Evolutionary conservation across 768 basidiomycete genomes (phyloP), one percentile per base, ranked within the genome.

Genomic region (Termitomyces sp.): DNA sequence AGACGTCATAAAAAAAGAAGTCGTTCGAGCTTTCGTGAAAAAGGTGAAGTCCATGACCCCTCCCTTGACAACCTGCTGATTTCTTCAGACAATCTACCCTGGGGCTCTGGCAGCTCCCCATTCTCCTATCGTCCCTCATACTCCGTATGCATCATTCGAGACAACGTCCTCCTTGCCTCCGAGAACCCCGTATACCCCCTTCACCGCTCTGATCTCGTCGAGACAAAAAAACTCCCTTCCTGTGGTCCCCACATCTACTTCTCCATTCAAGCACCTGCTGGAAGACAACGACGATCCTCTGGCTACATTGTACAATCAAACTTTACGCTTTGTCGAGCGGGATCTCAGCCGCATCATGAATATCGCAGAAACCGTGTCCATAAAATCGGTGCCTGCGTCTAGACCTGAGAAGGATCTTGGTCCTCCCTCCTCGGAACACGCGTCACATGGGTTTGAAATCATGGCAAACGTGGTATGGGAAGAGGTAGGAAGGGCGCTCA

Each of bases 401-500:
- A 56, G 59, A 6, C 54, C 60, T 41, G 62, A 55, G 31, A 67
- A 62, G 56, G 69, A 56, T 61, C 39, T 37, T 49, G 16, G 24
- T 18, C n/a, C 50, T 34, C 26, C 54, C 24, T 29, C 56, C 2
- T 47, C 57, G 22, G 12, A 57, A 45, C 31, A 53, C 45, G 58
- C 55, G 24, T 51, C 42, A 0, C 66, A 64, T 12, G 68, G 84
- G 0, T 98, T 94, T 68, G 83, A 92, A 60, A 86, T 98, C 53
- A 82, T 98, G 77, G 84, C 88, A 0, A 88, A 91, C 64, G 90
- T 96, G 9, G 76, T 98, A 5, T 96, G 94, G 90, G 86, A 86
- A 10, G 93, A 95, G 71, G 72, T 96, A 20, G 89, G 86, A 1
- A 75, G 78, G 42, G 81, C 90, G 0, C 83, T 99, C 49, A 87